phyloP scores from a whole-genome alignment of 75 land plant genomes.

The Sequoiadendron giganteum region DNA sequence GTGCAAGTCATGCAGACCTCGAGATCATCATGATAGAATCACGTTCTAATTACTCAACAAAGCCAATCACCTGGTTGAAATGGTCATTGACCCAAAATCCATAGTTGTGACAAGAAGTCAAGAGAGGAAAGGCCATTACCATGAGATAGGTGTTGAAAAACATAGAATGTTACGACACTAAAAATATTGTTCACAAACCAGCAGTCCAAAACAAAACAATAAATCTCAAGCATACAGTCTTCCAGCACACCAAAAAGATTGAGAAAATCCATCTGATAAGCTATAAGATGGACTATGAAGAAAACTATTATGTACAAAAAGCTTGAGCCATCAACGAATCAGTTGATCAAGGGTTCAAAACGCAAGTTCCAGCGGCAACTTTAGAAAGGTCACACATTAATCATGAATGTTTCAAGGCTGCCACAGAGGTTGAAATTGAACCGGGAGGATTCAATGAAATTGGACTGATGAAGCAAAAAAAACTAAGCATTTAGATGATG shows the following conservation, averaged over 20 bases:
- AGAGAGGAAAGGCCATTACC: neutral
- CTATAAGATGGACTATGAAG: neutral
- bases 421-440: neutral
- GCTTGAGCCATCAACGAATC: neutral
- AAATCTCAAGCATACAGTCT: neutral
- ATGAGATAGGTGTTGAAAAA: too few species aligned
- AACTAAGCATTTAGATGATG: neutral
- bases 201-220: neutral
- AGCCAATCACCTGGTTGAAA: neutral
- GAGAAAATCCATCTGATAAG: neutral
- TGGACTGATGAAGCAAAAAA: neutral
- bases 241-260: neutral
- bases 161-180: neutral
- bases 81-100: neutral
- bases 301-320: too few species aligned
- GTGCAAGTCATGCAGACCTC: neutral
- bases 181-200: neutral
- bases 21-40: neutral
- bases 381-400: neutral
- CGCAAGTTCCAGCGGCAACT: neutral
- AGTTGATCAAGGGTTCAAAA: neutral
- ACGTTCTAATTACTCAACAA: neutral
- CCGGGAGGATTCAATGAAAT: neutral
- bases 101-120: neutral
- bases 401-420: neutral